Base-by-base conservation (phyloP, 306 rosid species). In the Pterocarpus macrocarpus region DNA sequence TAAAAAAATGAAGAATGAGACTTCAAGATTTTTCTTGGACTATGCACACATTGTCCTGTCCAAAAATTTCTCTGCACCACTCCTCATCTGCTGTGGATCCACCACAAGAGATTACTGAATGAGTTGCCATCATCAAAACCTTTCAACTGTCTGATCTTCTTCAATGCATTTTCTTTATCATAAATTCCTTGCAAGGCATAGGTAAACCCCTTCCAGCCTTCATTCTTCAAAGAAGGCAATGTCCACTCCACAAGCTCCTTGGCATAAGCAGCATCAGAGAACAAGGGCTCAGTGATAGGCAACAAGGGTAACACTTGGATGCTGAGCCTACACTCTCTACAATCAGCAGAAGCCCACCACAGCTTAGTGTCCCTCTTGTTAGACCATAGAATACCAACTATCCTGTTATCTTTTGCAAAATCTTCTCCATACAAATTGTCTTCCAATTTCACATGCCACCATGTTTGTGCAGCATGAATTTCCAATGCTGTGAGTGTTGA, bases 121-220 rank as follows among this genome's bases (percentile, higher is more conserved):
- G 98, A 90, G 74, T 90, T 91, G n/a, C 98, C 98, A 78, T 91
- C 98, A 85, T 94, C 98, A 61, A 73, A 85, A 30, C 91, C 94
- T 12, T 65, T 87, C 90, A 94, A 89, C 41, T 15, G 77, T 80
- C 88, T 86, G 4, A 88, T 85, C 67, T 88, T 90, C 69, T 50
- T 83, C 90, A 92, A 68, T 16, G 97, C 94, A 28, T 71, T 81
- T 43, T 77, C 73, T 36, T 84, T 90, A 62, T 94, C 89, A 71
- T 90, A 92, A 83, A 90, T 66, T 16, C 91, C 98, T 80, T 91
- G 89, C 89, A 92, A 80, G 7, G 97, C 89, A 71, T 89, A 90
- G n/a, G 86, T 87, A 86, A 92, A 90, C n/a, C 98, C 98, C 79
- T 92, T 94, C 97, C 94, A 91, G 3, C 94, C 95, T 84, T 94